Conservation (phyloP, 306 rosid genomes). For the Quercus bicolor region DNA sequence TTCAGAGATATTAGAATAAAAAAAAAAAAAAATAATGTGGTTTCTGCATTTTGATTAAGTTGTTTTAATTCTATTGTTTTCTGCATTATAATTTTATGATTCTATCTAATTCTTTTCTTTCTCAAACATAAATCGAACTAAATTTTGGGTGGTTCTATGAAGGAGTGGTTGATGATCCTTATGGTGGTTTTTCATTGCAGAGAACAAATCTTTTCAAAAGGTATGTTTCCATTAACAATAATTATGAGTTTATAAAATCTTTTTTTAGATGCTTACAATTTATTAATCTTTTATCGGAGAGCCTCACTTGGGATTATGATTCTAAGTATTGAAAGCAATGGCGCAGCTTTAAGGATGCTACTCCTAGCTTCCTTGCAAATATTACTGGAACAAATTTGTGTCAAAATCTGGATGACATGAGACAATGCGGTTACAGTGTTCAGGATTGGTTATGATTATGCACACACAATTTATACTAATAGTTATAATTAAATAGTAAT, state of each 20-base stretch:
- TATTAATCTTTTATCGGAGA: no score
- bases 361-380: conserved; percentile 86
- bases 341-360: conserved; percentile 70
- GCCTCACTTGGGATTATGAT: no score
- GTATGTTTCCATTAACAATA: conserved; percentile 31
- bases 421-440: no score
- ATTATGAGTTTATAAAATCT: background rate
- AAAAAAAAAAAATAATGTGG: no score
- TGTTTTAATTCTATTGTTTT: background rate
- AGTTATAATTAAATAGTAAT: no score
- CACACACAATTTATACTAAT: no score
- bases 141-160: conserved; percentile 85
- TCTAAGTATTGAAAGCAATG: no score
- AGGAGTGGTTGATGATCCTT: conserved; percentile 95
- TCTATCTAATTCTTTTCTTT: conserved; percentile 25
- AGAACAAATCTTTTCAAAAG: conserved; percentile 88
- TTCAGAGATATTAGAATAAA: no score
- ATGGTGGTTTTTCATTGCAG: conserved; percentile 91
- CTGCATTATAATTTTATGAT: background rate
- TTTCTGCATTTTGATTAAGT: background rate
- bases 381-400: conserved; percentile 38
- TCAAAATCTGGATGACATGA: conserved; percentile 43
- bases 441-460: no score
- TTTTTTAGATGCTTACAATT: no score
- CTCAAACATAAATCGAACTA: conserved; percentile 26